Conservation (phyloP, 2,329 filamentous ascomycete genomes). For the Colletotrichum orchidophilum region DNA sequence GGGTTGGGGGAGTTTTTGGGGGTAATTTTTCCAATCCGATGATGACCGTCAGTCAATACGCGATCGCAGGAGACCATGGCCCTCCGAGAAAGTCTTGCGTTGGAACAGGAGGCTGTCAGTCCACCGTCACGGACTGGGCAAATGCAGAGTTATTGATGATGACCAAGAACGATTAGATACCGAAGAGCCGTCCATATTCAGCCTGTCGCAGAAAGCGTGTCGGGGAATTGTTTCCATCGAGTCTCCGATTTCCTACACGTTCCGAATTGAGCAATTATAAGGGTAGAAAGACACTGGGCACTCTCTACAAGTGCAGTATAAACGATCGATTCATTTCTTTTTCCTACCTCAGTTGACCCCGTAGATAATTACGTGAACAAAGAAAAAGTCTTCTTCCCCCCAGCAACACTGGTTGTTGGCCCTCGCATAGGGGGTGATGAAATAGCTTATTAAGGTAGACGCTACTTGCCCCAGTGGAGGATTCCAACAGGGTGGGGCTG, state of each 20-base stretch:
- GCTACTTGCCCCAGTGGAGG: not conserved
- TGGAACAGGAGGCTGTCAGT: not conserved
- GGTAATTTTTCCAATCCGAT: not conserved
- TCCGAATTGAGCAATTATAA: not conserved
- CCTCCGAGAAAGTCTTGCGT: not conserved
- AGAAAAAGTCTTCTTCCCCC: not conserved
- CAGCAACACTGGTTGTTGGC: slow-evolving; percentile 1
- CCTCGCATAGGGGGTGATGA: not conserved
- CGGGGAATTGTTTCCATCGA: not conserved
- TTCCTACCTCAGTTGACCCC: not conserved
- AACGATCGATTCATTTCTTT: not conserved
- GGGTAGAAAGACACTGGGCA: not conserved
- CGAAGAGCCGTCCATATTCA: too few species aligned
- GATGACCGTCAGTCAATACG: not conserved
- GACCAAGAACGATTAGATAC: not conserved
- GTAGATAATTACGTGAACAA: not conserved
- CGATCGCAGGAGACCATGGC: too few species aligned
- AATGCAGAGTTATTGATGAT: not conserved
- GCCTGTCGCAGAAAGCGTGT: not conserved
- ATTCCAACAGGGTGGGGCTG: slow-evolving; percentile 3
- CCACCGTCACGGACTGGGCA: too few species aligned
- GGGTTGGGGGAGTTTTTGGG: not conserved
- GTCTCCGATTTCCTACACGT: not conserved
- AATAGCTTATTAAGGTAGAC: not conserved
- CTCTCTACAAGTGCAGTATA: not conserved